Evolutionary conservation across 805 yeast genomes (phyloP), one percentile per base, ranked within the genome.

Genomic region (Candida odintsovae): DNA sequence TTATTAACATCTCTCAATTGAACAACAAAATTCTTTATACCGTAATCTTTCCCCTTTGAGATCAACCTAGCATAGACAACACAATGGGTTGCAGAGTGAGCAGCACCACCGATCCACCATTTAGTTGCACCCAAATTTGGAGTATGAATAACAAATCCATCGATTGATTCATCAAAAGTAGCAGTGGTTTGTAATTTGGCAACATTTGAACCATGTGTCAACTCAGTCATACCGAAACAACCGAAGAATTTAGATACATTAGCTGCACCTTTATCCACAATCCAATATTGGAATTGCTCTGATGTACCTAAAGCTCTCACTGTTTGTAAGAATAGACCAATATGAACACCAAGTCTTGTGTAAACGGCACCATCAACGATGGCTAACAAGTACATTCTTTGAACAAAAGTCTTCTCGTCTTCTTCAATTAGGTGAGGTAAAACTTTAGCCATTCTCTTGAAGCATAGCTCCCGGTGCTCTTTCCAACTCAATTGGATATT

Each of bases 71-170:
- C 97, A 64, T 83, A 90, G 26, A 80, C 85, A 18, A 83, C 80
- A 22, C 87, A 72, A 68, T 90, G 97, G 28, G 90, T 88, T 9
- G 97, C 89, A 20, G 95, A 83, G 66, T 88, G 95, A 10, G 97
- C 97, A 38, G 97, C 97, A 59, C 97, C 97, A 39, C 97, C 97
- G 57, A 90, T 90, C 97, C 97, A 90, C 97, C 97, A 90, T 67
- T 90, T 90, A 25, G 96, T 90, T 37, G 97, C 97, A 37, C 94
- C 90, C 47, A 86, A 65, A 61, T 90, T 86, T 2, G 97, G 97
- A 15, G 97, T 90, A 62, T 86, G 77, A 55, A 90, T 81, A 45
- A 76, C 62, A 58, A 90, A 86, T 54, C 81, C 80, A 57, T 87
- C 87, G 19, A 74, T 74, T 11, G 67, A 68, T n/a, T 68, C 67